Conservation (phyloP, 2,329 filamentous ascomycete species). For the Pochonia chlamydosporia region DNA sequence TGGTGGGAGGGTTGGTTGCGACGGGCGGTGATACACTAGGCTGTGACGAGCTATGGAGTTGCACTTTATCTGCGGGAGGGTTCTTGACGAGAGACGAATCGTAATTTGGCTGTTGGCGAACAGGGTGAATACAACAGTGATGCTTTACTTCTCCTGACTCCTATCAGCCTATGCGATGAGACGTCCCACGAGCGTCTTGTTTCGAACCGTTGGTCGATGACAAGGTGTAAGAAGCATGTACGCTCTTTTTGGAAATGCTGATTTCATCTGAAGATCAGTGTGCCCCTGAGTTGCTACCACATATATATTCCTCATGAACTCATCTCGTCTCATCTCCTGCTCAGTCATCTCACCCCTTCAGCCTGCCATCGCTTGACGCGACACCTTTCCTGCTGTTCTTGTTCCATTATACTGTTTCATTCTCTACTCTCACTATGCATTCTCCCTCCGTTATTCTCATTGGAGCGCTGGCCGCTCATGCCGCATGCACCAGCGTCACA, state of each 20-base stretch:
- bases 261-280: not conserved
- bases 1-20: no score
- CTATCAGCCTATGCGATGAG: no score
- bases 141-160: no score
- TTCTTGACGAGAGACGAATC: no score
- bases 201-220: no score
- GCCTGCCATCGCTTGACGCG: slow-evolving; percentile 4
- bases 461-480: not conserved
- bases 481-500: not conserved
- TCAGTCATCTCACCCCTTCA: not conserved
- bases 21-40: no score
- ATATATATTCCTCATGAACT: not conserved
- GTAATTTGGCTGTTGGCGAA: no score
- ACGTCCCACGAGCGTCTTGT: no score
- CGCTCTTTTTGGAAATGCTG: not conserved
- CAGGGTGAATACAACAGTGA: no score
- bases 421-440: not conserved
- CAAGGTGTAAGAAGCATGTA: no score
- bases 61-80: no score
- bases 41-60: no score
- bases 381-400: slow-evolving; percentile 3
- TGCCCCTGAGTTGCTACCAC: not conserved
- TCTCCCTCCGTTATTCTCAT: not conserved
- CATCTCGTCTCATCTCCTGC: not conserved
- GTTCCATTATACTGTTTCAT: not conserved